Conservation (phyloP, 2,329 filamentous ascomycete genomes). For the Fusarium redolens region DNA sequence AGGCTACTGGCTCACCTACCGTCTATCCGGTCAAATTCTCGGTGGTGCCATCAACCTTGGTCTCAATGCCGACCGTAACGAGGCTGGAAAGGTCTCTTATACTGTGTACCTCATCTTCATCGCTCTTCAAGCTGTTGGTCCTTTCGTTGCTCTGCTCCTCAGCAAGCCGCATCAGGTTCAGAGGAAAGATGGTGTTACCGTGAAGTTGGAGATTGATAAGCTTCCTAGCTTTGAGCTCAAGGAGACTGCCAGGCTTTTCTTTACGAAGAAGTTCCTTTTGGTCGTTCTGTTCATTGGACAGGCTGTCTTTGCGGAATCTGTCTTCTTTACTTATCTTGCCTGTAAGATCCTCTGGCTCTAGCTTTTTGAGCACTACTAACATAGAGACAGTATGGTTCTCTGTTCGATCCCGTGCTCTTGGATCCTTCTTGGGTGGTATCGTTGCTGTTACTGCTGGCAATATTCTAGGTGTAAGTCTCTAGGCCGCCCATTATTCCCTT, state of each 20-base stretch:
- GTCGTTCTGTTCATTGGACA: conserved; percentile 76
- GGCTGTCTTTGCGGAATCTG: conserved; percentile 76
- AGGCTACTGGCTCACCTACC: conserved; percentile 73
- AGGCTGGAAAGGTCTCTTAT: conserved; percentile 75
- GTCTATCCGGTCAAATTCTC: conserved; percentile 73
- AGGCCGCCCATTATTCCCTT: neutral
- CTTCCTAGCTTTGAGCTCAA: conserved; percentile 70
- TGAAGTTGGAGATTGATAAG: conserved; percentile 68
- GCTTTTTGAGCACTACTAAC: neutral
- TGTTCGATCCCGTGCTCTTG: conserved; percentile 75
- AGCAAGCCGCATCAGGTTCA: conserved; percentile 71
- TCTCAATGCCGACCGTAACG: conserved; percentile 67
- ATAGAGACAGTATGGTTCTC: conserved; percentile 69
- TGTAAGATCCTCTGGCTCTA: conserved; percentile 12
- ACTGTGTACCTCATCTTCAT: conserved; percentile 78
- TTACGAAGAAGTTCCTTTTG: conserved; percentile 71
- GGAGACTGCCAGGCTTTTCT: conserved; percentile 67
- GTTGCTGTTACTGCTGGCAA: conserved; percentile 75
- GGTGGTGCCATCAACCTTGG: conserved; percentile 79
- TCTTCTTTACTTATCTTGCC: conserved; percentile 75
- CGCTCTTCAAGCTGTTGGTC: conserved; percentile 73
- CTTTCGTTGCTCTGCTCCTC: conserved; percentile 72
- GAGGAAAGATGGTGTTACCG: conserved; percentile 71
- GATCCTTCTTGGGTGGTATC: conserved; percentile 76
- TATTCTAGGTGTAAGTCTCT: conserved; percentile 65